These are phyloP conservation scores for Asterella californica DNA, from an alignment of 225 moss, liverwort and hornwort species.

Conservation along the genomic window DNA sequence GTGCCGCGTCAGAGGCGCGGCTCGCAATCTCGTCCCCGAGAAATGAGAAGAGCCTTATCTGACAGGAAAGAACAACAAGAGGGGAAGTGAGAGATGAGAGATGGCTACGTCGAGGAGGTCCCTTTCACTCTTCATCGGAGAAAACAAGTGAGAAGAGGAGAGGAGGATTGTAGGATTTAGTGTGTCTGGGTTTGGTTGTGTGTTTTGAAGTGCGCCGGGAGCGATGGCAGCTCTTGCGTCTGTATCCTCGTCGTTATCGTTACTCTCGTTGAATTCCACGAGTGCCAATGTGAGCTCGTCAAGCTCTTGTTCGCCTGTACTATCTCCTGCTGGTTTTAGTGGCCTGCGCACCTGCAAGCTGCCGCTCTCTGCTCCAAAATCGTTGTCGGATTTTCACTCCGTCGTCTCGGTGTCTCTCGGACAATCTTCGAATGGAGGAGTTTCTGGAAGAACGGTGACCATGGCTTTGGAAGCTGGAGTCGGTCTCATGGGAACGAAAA, in stretches of 20 bases:
- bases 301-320: not conserved
- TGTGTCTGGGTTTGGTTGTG: not conserved
- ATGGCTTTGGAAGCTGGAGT: conserved; percentile 79
- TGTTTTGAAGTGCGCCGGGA: not conserved
- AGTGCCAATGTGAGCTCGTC: not conserved
- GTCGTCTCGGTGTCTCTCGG: conserved; percentile 11
- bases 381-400: conserved; percentile 19
- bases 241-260: conserved; percentile 10
- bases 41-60: conserved; percentile 16
- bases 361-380: not conserved
- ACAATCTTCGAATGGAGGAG: not conserved
- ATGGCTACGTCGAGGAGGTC: not conserved
- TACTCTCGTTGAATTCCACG: conserved; percentile 13
- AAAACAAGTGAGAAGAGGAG: too few relatives aligned
- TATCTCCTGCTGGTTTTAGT: not conserved
- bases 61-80: not conserved
- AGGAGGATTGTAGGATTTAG: not conserved
- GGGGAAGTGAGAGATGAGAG: not conserved
- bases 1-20: conserved; percentile 3
- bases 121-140: not conserved
- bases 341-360: conserved; percentile 21
- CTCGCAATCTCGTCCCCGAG: conserved; percentile 12
- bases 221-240: conserved; percentile 22
- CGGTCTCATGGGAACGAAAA: conserved; percentile 88
- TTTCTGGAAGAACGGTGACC: conserved; percentile 40